Conservation (phyloP, 1,284 basidiomycete genomes). For the Lentinula novae-zelandiae region DNA sequence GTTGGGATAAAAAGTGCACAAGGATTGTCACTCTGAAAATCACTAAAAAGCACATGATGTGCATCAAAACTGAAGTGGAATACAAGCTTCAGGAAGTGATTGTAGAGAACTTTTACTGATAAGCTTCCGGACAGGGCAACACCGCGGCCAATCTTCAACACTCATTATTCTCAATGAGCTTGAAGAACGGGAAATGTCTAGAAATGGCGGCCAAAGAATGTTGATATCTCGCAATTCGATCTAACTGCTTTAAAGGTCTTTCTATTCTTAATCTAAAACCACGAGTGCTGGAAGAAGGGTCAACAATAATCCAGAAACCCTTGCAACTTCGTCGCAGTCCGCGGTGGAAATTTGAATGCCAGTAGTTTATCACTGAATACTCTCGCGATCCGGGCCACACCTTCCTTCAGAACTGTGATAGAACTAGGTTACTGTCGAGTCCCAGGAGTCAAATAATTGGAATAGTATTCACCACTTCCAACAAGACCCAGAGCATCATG, state of each 20-base stretch:
- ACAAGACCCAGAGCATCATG: constrained; percentile 54
- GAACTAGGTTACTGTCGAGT: constrained; percentile 5
- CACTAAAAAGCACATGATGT: too few species aligned
- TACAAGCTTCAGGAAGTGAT: too few species aligned
- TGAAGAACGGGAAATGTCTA: too few species aligned
- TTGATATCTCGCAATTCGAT: too few species aligned
- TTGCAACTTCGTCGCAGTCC: constrained; percentile 63
- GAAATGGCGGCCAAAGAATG: too few species aligned
- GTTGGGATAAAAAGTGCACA: too few species aligned
- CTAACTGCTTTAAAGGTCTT: neutral
- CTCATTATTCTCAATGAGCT: too few species aligned
- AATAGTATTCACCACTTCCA: constrained; percentile 51
- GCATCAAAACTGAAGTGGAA: too few species aligned
- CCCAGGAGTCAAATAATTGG: constrained; percentile 1
- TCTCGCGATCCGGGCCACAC: constrained; percentile 60
- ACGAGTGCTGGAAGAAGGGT: neutral
- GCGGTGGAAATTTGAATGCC: constrained; percentile 75
- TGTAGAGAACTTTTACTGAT: too few species aligned
- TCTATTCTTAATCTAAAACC: neutral
- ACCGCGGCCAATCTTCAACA: too few species aligned
- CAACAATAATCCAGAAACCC: constrained; percentile 60
- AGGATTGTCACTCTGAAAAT: too few species aligned
- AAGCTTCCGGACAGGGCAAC: too few species aligned
- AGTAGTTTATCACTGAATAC: constrained; percentile 73
- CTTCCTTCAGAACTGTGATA: constrained; percentile 61